phyloP scores from a whole-genome alignment of 768 basidiomycete genomes.

The Termitomyces sp. region DNA sequence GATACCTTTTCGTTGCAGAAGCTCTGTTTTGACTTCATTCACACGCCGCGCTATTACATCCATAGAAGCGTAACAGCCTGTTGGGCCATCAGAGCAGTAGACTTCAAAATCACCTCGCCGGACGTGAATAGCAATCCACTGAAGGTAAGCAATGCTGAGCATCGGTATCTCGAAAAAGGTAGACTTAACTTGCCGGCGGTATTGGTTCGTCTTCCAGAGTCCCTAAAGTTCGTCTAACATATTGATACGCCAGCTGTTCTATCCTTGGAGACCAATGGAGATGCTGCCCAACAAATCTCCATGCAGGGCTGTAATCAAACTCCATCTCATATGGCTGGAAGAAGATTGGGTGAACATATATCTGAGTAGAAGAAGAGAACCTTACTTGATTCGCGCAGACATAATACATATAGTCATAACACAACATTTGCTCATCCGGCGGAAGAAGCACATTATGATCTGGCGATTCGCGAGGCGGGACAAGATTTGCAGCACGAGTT shows the following conservation, averaged over 20 bases:
- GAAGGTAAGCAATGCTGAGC: background rate
- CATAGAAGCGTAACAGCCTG: constrained; percentile 51
- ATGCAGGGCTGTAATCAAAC: constrained; percentile 52
- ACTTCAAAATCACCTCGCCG: constrained; percentile 49
- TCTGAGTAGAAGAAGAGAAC: background rate
- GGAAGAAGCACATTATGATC: constrained; percentile 35
- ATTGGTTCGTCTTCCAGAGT: constrained; percentile 28
- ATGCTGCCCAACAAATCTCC: constrained; percentile 48
- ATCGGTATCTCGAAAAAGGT: background rate
- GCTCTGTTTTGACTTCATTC: constrained; percentile 45
- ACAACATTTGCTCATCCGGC: constrained; percentile 45
- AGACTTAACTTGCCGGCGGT: constrained; percentile 36
- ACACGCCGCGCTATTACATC: constrained; percentile 49
- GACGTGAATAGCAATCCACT: constrained; percentile 56
- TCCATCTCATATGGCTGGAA: constrained; percentile 48
- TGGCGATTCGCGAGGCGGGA: constrained; percentile 35
- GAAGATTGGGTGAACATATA: constrained; percentile 2
- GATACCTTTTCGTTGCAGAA: constrained; percentile 37
- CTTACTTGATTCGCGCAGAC: constrained; percentile 40
- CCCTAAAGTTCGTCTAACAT: constrained; percentile 40
- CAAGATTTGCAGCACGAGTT: constrained; percentile 28
- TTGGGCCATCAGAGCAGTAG: constrained; percentile 37
- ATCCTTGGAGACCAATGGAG: constrained; percentile 43
- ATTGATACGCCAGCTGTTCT: constrained; percentile 34
- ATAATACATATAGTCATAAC: constrained; percentile 50